Conservation (phyloP, 139 green algal species). For the Parachlorella kessleri region DNA sequence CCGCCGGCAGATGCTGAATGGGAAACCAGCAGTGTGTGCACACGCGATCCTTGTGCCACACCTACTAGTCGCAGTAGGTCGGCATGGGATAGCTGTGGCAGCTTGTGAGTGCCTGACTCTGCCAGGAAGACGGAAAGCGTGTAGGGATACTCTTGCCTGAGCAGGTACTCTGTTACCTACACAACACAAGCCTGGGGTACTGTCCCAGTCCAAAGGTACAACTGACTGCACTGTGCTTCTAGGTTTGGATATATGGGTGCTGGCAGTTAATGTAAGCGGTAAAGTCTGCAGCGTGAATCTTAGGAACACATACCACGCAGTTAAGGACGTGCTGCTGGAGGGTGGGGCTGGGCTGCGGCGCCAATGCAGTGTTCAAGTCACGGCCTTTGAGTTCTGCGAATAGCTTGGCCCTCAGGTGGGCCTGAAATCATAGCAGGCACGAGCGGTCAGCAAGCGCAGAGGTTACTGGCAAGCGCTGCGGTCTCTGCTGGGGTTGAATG, state of each 20-base stretch:
- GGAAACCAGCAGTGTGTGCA: not conserved
- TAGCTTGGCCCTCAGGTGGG: conserved; percentile 15
- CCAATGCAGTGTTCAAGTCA: not conserved
- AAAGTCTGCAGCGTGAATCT: too few relatives aligned
- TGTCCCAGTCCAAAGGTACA: too few relatives aligned
- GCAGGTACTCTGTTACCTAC: conserved; percentile 19
- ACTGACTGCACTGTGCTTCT: too few relatives aligned
- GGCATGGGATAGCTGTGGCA: conserved; percentile 1
- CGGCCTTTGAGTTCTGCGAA: conserved; percentile 20
- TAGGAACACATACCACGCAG: too few relatives aligned
- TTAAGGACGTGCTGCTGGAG: conserved; percentile 23
- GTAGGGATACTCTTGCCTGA: not conserved
- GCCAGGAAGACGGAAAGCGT: conserved; percentile 24
- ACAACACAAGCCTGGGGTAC: too few relatives aligned
- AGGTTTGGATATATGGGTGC: too few relatives aligned
- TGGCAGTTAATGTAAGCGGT: too few relatives aligned
- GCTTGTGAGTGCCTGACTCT: conserved; percentile 5
- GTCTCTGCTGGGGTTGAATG: not conserved
- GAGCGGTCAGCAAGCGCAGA: not conserved
- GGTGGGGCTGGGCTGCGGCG: not conserved
- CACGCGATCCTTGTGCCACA: conserved; percentile 1
- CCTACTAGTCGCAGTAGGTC: conserved; percentile 24
- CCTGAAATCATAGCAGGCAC: conserved; percentile 4
- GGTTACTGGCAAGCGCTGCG: not conserved
- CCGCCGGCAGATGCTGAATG: not conserved